Conservation (phyloP, 2,329 filamentous ascomycete genomes). For the Hypoxylon sp. region DNA sequence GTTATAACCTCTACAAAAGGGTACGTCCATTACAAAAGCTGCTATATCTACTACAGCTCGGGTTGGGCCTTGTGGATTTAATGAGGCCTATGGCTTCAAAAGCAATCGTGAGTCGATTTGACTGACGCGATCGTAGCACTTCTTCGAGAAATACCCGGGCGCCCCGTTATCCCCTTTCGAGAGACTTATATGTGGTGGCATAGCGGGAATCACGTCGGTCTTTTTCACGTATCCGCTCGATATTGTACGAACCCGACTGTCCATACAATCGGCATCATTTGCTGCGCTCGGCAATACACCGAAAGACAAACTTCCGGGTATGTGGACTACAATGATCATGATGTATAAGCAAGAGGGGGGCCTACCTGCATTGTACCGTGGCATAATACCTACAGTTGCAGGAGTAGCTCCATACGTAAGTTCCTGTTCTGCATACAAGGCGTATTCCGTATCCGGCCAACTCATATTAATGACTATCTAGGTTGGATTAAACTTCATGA, state of each 20-base stretch:
- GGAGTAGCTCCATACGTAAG: conserved; percentile 93
- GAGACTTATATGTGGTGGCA: conserved; percentile 88
- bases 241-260: conserved; percentile 94
- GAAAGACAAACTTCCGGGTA: conserved; percentile 81
- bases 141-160: conserved; percentile 83
- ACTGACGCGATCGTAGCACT: conserved; percentile 63
- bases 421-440: conserved; percentile 21
- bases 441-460: conserved; percentile 5
- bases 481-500: conserved; percentile 99
- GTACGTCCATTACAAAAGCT: conserved; percentile 65
- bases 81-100: conserved; percentile 13
- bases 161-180: conserved; percentile 79
- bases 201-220: conserved; percentile 95
- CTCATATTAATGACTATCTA: conserved; percentile 56
- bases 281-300: conserved; percentile 76
- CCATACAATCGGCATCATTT: conserved; percentile 98
- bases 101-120: conserved; percentile 6
- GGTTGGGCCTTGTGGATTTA: neutral
- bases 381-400: conserved; percentile 92
- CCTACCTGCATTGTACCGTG: conserved; percentile 87
- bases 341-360: conserved; percentile 97
- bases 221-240: conserved; percentile 96
- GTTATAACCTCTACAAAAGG: conserved; percentile 97
- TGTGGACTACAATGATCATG: conserved; percentile 84
- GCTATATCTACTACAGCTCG: neutral